Conservation (phyloP, 345 rosid species). For the Gynandropsis gynandra region DNA sequence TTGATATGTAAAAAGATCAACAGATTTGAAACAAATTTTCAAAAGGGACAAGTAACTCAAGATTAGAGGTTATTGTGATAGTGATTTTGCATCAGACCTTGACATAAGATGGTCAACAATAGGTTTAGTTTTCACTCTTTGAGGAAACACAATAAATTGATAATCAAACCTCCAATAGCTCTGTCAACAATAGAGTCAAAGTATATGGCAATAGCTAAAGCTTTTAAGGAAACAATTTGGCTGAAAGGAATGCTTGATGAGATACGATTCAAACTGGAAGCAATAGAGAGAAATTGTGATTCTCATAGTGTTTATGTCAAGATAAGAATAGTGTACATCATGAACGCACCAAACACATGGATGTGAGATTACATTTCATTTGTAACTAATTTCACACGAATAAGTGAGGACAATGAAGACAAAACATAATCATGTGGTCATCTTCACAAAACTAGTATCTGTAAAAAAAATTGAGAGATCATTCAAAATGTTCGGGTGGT, state of each 20-base stretch:
- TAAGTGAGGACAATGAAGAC: too few relatives aligned
- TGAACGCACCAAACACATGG: background rate
- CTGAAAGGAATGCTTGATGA: background rate
- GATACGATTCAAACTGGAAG: background rate
- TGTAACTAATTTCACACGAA: too few relatives aligned
- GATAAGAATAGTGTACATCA: background rate
- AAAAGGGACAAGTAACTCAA: background rate
- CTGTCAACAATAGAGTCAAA: background rate
- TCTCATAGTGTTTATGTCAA: background rate
- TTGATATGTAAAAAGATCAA: background rate
- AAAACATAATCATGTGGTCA: too few relatives aligned
- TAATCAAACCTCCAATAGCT: background rate
- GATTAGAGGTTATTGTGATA: background rate
- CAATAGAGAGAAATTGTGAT: background rate
- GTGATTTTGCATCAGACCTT: background rate
- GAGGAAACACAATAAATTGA: background rate
- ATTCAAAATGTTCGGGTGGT: too few relatives aligned
- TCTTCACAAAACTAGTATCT: too few relatives aligned
- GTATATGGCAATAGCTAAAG: background rate
- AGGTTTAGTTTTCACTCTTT: background rate
- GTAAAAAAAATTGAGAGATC: too few relatives aligned
- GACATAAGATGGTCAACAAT: background rate
- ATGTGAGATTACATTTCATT: background rate
- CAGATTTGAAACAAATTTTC: background rate
- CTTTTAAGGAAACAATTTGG: background rate